These are phyloP conservation scores for Pinus tabuliformis DNA, from an alignment of 75 land plant genomes.

Conservation along the genomic window DNA sequence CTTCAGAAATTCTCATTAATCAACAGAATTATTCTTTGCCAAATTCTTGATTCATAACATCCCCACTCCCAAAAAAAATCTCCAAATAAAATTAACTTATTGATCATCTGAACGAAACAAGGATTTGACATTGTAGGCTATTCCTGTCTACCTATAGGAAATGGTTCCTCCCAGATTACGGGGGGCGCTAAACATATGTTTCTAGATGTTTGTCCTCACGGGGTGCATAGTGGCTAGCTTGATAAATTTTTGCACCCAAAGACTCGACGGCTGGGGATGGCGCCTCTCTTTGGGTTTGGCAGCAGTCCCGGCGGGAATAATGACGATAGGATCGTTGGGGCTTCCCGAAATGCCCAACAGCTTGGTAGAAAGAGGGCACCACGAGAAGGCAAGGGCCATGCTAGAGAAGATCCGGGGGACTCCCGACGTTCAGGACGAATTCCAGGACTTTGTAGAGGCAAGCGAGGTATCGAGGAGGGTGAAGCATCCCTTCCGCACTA, in stretches of 20 bases:
- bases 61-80: no score
- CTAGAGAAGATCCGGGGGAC: slow-evolving; percentile 17
- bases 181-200: slow-evolving; percentile 20
- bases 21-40: no score
- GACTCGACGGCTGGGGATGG: slow-evolving; percentile 17
- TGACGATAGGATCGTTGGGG: slow-evolving; percentile 10
- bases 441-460: neutral
- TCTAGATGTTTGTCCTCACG: neutral
- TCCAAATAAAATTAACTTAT: no score
- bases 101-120: neutral
- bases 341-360: slow-evolving; percentile 29
- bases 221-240: slow-evolving; percentile 21
- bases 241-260: slow-evolving; percentile 17
- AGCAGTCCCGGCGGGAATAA: slow-evolving; percentile 11
- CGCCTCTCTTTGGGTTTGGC: slow-evolving; percentile 25
- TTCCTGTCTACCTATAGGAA: slow-evolving; percentile 33
- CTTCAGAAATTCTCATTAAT: no score
- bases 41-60: no score
- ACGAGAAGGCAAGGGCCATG: neutral
- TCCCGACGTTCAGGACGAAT: neutral
- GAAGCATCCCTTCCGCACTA: slow-evolving; percentile 9
- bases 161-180: slow-evolving; percentile 21
- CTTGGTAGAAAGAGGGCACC: slow-evolving; percentile 18
- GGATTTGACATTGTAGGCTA: slow-evolving; percentile 52
- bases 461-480: slow-evolving; percentile 1